phyloP scores from a whole-genome alignment of 306 rosid genomes.

The Arachis hypogaea region DNA sequence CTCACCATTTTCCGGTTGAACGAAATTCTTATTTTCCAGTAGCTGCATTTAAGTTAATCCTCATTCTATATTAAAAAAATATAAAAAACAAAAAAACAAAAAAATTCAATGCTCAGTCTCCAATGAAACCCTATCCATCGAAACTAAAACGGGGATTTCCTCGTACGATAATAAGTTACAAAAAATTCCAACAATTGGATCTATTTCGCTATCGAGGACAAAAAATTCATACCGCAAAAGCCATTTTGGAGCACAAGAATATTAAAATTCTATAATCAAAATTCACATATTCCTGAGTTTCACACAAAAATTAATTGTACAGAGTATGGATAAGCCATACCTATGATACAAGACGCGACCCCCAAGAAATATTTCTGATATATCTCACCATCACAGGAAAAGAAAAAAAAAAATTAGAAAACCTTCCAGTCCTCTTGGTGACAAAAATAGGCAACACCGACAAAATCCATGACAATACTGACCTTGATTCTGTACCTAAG shows the following conservation, averaged over 20 bases:
- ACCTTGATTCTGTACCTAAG: conserved; percentile 64
- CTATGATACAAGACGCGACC: conserved; percentile 57
- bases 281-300: conserved; percentile 51
- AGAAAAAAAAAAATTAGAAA: conserved; percentile 19
- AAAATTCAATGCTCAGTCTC: too few relatives aligned
- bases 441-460: conserved; percentile 61
- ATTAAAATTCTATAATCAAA: conserved; percentile 44
- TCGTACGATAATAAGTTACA: neutral
- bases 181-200: neutral
- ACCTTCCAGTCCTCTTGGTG: conserved; percentile 48
- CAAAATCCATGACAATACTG: conserved; percentile 53
- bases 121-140: neutral
- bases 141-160: neutral
- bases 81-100: too few relatives aligned
- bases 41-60: too few relatives aligned
- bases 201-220: neutral
- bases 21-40: too few relatives aligned
- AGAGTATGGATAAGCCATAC: conserved; percentile 55
- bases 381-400: conserved; percentile 50
- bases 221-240: neutral
- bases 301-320: conserved; percentile 71
- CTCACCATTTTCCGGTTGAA: too few relatives aligned
- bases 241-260: neutral
- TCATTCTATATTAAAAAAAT: too few relatives aligned
- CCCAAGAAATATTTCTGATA: conserved; percentile 55